phyloP scores from a whole-genome alignment of 257 asterid genomes.

The Mitragyna speciosa region DNA sequence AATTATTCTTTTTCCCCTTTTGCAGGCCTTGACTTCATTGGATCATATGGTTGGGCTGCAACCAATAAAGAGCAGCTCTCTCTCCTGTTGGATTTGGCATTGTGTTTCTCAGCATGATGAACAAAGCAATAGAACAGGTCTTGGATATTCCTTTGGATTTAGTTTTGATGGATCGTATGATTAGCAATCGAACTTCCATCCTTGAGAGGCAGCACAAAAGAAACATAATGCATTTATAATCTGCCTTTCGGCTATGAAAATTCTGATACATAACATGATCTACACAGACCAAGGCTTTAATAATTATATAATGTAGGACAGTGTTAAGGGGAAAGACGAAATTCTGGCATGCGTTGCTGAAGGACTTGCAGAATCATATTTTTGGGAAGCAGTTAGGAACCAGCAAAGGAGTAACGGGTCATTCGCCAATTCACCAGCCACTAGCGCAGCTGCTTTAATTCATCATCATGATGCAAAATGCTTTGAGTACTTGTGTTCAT shows the following conservation, averaged over 20 bases:
- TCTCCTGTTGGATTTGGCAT: constrained; percentile 36
- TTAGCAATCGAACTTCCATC: constrained; percentile 1
- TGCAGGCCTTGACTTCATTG: constrained; percentile 37
- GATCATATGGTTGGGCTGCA: constrained; percentile 14
- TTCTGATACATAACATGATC: too few relatives aligned
- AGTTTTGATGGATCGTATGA: constrained; percentile 7
- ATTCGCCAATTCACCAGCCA: constrained; percentile 41
- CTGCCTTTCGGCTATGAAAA: too few relatives aligned
- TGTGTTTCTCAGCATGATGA: constrained; percentile 30
- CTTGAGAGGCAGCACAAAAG: constrained; percentile 35
- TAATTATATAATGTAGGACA: too few relatives aligned
- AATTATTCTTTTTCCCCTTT: not conserved
- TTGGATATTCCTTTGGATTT: constrained; percentile 23
- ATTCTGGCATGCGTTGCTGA: constrained; percentile 31
- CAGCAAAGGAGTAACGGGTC: constrained; percentile 41
- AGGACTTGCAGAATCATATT: constrained; percentile 21
- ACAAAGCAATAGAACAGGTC: constrained; percentile 24
- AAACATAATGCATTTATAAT: too few relatives aligned
- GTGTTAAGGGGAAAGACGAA: not conserved
- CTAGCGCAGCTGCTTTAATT: constrained; percentile 46
- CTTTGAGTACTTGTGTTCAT: constrained; percentile 24
- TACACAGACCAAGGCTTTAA: too few relatives aligned
- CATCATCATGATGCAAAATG: constrained; percentile 30
- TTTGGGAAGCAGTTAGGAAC: constrained; percentile 18
- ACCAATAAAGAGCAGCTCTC: constrained; percentile 13